These are phyloP conservation scores for Lomentospora prolificans DNA, from an alignment of 2,329 filamentous ascomycete species.

Conservation along the genomic window DNA sequence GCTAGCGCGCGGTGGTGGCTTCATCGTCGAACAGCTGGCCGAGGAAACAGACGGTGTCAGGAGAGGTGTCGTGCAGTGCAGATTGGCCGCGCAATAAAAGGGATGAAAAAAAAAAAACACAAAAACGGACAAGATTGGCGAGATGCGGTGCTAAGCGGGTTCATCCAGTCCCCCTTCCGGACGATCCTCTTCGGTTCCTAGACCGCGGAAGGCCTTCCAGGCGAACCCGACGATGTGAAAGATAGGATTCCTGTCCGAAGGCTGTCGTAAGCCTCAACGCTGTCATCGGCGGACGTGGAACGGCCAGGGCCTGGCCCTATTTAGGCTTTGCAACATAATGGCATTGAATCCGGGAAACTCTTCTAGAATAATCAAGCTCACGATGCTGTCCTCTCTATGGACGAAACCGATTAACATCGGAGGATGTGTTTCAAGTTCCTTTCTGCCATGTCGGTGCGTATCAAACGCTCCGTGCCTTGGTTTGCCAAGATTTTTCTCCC, in stretches of 20 bases:
- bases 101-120: not conserved
- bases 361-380: conserved; percentile 3
- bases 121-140: conserved; percentile 1
- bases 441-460: conserved; percentile 2
- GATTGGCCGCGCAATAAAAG: not conserved
- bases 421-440: not conserved
- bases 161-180: not conserved
- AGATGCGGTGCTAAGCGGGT: not conserved
- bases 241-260: no score
- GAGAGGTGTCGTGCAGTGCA: conserved; percentile 43
- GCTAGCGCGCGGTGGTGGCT: conserved; percentile 38
- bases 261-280: no score
- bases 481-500: not conserved
- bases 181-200: conserved; percentile 3
- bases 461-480: not conserved
- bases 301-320: not conserved
- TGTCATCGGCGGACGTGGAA: not conserved
- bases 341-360: not conserved
- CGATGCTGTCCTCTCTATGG: not conserved
- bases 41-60: conserved; percentile 53
- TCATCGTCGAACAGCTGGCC: conserved; percentile 37
- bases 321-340: not conserved
- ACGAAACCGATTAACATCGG: not conserved
- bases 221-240: not conserved
- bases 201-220: not conserved